Percentiles rank a stretch among this genome's conserved stretches.
phyloP scores from a whole-genome alignment of 768 basidiomycete species.

The Kwoniella shandongensis region DNA sequence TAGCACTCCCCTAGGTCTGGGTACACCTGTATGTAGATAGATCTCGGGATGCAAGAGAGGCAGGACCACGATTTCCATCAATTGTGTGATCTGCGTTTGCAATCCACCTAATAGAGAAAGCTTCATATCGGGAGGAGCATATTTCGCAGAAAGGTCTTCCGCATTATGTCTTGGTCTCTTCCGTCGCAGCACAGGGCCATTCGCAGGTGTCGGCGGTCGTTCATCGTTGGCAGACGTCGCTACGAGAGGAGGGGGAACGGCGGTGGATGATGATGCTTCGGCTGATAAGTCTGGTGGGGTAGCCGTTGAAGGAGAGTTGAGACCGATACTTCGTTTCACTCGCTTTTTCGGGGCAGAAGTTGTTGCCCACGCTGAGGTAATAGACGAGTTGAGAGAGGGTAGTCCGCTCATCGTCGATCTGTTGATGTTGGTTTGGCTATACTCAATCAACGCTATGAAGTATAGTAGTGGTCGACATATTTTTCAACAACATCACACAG shows the following conservation, averaged over 20 bases:
- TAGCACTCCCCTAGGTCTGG: constrained; percentile 86
- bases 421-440: not conserved
- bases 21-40: constrained; percentile 87
- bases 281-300: constrained; percentile 4
- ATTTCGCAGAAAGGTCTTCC: constrained; percentile 57
- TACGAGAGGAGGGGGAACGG: not conserved
- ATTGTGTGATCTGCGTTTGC: constrained; percentile 79
- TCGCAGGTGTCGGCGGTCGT: constrained; percentile 2
- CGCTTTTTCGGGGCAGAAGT: constrained; percentile 20
- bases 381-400: constrained; percentile 38
- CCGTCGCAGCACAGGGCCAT: constrained; percentile 1
- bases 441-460: not conserved
- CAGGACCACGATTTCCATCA: constrained; percentile 95
- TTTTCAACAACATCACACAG: constrained; percentile 5
- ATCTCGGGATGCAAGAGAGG: constrained; percentile 93
- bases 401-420: constrained; percentile 29
- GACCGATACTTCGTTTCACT: constrained; percentile 24
- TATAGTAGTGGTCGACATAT: not conserved
- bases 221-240: constrained; percentile 8
- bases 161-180: constrained; percentile 17
- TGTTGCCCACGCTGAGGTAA: constrained; percentile 40
- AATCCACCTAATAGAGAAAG: constrained; percentile 87
- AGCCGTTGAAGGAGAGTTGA: constrained; percentile 18
- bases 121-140: constrained; percentile 70
- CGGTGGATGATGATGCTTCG: constrained; percentile 4